Evolutionary conservation across 352 stramenopile species (phyloP).

Genomic region (Globisporangium alternatum): DNA sequence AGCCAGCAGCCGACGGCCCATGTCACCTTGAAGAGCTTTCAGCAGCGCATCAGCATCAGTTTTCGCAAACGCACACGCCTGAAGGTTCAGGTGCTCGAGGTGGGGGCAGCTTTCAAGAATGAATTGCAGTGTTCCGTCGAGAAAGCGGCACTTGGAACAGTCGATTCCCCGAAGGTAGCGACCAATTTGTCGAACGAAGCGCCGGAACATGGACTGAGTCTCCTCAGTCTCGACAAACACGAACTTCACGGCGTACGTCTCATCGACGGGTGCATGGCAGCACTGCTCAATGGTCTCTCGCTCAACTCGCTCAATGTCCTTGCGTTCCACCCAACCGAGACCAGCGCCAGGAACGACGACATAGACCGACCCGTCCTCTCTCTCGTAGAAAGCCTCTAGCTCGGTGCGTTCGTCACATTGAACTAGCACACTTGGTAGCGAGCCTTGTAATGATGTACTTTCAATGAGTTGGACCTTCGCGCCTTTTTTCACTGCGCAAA

Average conservation of each 20-base stretch:
- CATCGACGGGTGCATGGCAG: not conserved
- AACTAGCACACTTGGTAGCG: not conserved
- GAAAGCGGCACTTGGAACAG: constrained; percentile 2
- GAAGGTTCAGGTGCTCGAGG: constrained; percentile 1
- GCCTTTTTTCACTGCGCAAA: not conserved
- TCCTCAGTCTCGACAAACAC: not conserved
- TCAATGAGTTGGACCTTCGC: not conserved
- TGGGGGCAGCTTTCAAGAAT: not conserved
- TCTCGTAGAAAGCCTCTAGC: not conserved
- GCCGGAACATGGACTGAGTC: not conserved
- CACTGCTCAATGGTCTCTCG: not conserved
- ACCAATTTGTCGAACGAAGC: not conserved
- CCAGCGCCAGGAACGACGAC: constrained; percentile 4
- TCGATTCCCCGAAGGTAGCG: not conserved
- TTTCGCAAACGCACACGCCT: not conserved
- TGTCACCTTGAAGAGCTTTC: not conserved
- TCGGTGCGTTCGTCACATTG: not conserved
- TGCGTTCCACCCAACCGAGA: not conserved
- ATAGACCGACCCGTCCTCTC: not conserved
- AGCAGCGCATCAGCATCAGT: not conserved
- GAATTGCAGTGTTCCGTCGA: not conserved
- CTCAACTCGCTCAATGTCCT: not conserved
- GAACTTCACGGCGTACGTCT: constrained; percentile 2
- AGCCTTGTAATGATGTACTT: not conserved
- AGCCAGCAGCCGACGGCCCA: not conserved